phyloP scores from a whole-genome alignment of 2,329 filamentous ascomycete genomes.

The Ceratocystiopsis minuta region DNA sequence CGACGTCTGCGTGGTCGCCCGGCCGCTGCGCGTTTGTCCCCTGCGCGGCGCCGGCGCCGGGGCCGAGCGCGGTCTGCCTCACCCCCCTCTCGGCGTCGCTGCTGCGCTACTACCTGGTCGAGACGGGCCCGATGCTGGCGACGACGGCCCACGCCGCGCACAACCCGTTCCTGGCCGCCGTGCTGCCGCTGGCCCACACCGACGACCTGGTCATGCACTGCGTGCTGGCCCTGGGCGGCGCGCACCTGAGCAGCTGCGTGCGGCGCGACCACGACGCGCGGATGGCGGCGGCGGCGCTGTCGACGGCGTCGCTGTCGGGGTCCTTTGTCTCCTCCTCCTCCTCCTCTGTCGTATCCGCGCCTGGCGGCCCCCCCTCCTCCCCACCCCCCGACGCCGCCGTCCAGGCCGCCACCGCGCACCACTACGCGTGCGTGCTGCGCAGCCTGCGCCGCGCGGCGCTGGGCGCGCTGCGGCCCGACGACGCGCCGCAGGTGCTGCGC shows the following conservation, averaged over 20 bases:
- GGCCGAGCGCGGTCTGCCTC: slow-evolving; percentile 5
- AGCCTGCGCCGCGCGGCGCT: slow-evolving; percentile 7
- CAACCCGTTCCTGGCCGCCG: slow-evolving; percentile 8
- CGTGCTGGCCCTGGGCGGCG: slow-evolving; percentile 9
- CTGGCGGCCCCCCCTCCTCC: not conserved
- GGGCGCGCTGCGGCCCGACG: slow-evolving; percentile 5
- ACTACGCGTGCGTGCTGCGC: slow-evolving; percentile 9
- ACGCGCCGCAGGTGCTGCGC: slow-evolving; percentile 7
- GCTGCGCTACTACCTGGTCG: slow-evolving; percentile 9
- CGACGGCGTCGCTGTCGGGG: not conserved
- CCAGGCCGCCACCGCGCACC: slow-evolving; percentile 8
- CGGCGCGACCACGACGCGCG: not conserved
- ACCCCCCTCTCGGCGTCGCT: slow-evolving; percentile 8
- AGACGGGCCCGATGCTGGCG: slow-evolving; percentile 4
- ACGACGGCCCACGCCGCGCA: slow-evolving; percentile 3
- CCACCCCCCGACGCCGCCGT: slow-evolving; percentile 4
- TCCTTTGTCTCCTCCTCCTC: too few species aligned
- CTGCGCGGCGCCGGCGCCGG: not conserved
- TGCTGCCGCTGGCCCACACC: slow-evolving; percentile 10
- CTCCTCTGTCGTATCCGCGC: not conserved
- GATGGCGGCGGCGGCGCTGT: not conserved
- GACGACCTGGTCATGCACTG: slow-evolving; percentile 13
- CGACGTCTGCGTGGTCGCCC: slow-evolving; percentile 2
- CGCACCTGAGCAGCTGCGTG: slow-evolving; percentile 2
- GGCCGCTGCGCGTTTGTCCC: slow-evolving; percentile 1